Base-by-base conservation (phyloP, 805 yeast genomes). In the Brettanomyces naardenensis region DNA sequence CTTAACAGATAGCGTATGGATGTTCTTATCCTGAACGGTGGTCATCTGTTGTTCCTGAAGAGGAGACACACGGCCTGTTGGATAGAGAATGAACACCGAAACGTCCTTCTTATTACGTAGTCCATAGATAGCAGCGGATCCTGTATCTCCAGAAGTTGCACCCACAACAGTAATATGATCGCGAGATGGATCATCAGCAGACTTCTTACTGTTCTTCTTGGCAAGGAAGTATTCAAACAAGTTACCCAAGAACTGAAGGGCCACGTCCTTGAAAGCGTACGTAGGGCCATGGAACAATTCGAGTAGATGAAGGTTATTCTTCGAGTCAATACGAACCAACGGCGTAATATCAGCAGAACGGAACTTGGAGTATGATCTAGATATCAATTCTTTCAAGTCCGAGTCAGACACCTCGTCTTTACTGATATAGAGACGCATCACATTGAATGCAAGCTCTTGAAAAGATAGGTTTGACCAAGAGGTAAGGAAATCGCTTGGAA, bases 261-360 rank as follows among this genome's bases (percentile, higher is more conserved):
- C 99, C 46, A 92, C 98, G 60, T 92, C 99, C 64, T 92, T 92
- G 71, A 92, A 92, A 13, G 99, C 99, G 56, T 90, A 92, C 4
- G 99, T 92, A 46, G 99, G 99, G 27, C 99, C 99, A 58, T 92
- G 99, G 78, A 92, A 92, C 42, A 92, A 71, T 64, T 92, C 99
- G 53, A 92, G 70, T 39, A 92, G 65, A 57, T 85, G 81, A 43
- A 90, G 65, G 41, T 76, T 72, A 19, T 44, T 35, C 29, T 45
- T 39, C 43, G 83, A 73, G 37, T 81, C 68, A 19, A 62, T 51
- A 29, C 62, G 61, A 25, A 68, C 74, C 35, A 88, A 61, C 19
- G 99, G 99, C 15, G 98, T 89, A 35, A 92, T 86, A n/a, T 84
- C 83, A 6, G 67, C 55, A n/a, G 81, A 62, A 62, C 97, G 79